Conservation (phyloP, 2,329 filamentous ascomycete species). For the Penicillium occitanis region DNA sequence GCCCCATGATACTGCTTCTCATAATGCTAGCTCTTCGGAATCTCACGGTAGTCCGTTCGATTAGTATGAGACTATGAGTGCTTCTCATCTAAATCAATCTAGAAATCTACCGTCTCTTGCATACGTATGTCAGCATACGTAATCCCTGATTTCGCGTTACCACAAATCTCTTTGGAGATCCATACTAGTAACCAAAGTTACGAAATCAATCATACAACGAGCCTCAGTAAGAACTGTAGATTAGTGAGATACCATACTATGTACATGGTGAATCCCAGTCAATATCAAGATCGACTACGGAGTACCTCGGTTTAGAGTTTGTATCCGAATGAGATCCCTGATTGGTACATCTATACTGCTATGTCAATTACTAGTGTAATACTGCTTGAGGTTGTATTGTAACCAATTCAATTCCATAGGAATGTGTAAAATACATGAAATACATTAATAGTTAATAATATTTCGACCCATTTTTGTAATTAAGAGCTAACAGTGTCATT, state of each 20-base stretch:
- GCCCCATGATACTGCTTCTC: background rate
- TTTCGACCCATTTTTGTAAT: background rate
- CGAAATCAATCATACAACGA: background rate
- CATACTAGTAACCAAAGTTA: background rate
- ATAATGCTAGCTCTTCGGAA: background rate
- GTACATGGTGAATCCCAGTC: background rate
- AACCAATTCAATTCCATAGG: background rate
- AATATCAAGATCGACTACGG: background rate
- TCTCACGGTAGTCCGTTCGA: background rate
- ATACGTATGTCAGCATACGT: background rate
- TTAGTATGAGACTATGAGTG: background rate
- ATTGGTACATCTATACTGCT: background rate
- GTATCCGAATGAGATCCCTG: background rate
- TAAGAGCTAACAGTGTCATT: background rate
- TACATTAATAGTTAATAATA: background rate
- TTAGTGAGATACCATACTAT: background rate
- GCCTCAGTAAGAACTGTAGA: background rate
- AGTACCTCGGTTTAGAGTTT: background rate
- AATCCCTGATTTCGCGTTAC: background rate
- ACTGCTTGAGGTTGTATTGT: too few relatives aligned
- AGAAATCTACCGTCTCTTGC: background rate
- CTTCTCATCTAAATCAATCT: background rate
- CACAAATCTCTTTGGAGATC: background rate
- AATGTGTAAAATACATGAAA: background rate
- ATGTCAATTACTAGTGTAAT: background rate